Evolutionary conservation across 345 rosid species (phyloP).

Genomic region (Salix suchowensis): DNA sequence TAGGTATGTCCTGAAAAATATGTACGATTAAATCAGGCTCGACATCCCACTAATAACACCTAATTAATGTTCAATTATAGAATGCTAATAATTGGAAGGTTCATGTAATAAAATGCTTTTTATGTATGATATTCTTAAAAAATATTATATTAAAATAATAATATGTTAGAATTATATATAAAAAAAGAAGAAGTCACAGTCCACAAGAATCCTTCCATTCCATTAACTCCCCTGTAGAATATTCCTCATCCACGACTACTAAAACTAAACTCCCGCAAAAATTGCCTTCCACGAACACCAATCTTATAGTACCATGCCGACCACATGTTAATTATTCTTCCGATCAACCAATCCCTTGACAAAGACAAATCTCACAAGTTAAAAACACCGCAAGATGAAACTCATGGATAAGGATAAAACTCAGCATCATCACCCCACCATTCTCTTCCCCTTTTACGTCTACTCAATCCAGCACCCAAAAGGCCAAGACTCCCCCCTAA

Average conservation of each 20-base stretch:
- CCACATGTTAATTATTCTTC: constrained; percentile 19
- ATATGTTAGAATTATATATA: too few species aligned
- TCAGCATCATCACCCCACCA: constrained; percentile 1
- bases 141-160: too few species aligned
- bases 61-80: too few species aligned
- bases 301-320: background rate
- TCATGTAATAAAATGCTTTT: too few species aligned
- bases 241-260: background rate
- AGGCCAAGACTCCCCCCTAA: background rate
- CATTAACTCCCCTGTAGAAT: background rate
- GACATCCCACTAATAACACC: too few species aligned
- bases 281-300: constrained; percentile 1
- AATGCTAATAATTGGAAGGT: too few species aligned
- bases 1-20: too few species aligned
- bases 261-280: background rate
- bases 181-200: too few species aligned
- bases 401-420: constrained; percentile 35
- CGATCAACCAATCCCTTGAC: background rate
- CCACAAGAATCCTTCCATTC: too few species aligned
- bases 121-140: too few species aligned
- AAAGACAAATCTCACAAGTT: constrained; percentile 20
- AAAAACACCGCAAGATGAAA: background rate
- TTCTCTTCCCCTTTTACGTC: background rate
- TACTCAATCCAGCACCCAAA: background rate
- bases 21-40: too few species aligned